Evolutionary conservation across 768 basidiomycete genomes (phyloP), one percentile per base, ranked within the genome.

Genomic region (Lactarius akahatsu): DNA sequence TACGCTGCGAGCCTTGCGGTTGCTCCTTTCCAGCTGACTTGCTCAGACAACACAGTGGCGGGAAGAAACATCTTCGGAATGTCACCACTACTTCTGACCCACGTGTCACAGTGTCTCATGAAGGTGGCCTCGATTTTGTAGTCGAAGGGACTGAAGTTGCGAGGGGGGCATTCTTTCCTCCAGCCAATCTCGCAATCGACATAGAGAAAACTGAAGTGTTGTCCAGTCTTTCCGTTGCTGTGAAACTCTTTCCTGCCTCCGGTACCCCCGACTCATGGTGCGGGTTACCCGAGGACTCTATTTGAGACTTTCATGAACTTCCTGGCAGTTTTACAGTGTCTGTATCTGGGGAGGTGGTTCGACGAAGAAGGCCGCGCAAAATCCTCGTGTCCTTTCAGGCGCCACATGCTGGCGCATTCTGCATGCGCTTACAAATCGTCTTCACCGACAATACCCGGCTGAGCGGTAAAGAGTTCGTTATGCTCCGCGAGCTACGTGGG

Each of bases 1-100:
- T 55, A 4, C 62, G 74, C 38, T 76, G 75, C 63, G 55, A 70
- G 20, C 32, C 52, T 2, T 76, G 75, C 66, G 20, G 63, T 7
- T 61, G 66, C 8, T 38, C 34, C 4, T 60, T 63, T 38, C 54
- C 58, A 13, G 23, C 52, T 13, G 4, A 57, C 5, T 40, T 32
- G 11, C 20, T 59, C 58, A 0, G 1, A 1, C 52, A 56, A 60
- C 66, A 67, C 23, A 5, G 20, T 4, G 56, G 0, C 3, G 52
- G 62, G 52, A 63, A 4, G 41, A 38, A 9, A 1, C 66, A 67
- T 36, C 57, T 67, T 26, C 32, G 28, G 16, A 63, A 63, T 32
- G 43, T 47, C 8, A 52, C 57, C 20, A 8, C 23, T 9, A 7
- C 40, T 20, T 5, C 20, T n/a, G 57, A 59, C 41, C 52, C 62